These are phyloP conservation scores for Globisporangium camurandrum DNA, from an alignment of 352 stramenopile genomes.

Conservation along the genomic window DNA sequence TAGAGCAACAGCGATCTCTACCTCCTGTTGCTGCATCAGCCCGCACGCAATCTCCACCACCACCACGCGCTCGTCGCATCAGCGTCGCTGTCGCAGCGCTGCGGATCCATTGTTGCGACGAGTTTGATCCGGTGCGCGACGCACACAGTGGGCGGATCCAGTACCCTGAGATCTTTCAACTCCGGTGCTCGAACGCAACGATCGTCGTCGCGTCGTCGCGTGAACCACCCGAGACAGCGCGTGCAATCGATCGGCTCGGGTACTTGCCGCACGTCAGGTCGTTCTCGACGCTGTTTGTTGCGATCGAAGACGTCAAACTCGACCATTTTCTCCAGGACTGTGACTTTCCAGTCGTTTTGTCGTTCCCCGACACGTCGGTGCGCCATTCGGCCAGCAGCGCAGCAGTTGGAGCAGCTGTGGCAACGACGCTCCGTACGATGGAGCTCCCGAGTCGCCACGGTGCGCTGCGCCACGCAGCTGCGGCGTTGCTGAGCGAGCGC, in stretches of 20 bases:
- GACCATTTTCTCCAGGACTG: constrained; percentile 67
- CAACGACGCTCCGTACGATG: constrained; percentile 24
- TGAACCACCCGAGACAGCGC: constrained; percentile 39
- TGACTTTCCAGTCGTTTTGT: constrained; percentile 69
- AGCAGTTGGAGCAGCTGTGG: too few relatives aligned
- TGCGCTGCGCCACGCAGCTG: constrained; percentile 20
- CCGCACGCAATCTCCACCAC: too few relatives aligned
- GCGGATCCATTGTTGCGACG: constrained; percentile 58
- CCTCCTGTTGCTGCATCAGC: too few relatives aligned
- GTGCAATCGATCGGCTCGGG: constrained; percentile 37
- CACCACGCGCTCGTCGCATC: constrained; percentile 28
- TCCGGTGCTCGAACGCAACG: constrained; percentile 23
- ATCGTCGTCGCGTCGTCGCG: constrained; percentile 41
- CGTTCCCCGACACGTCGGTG: constrained; percentile 21
- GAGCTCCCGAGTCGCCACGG: constrained; percentile 36
- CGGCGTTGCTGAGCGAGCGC: constrained; percentile 28
- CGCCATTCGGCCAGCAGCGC: constrained; percentile 14
- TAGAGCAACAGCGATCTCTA: too few relatives aligned
- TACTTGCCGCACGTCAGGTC: constrained; percentile 61
- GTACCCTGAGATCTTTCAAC: constrained; percentile 55
- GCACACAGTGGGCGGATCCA: constrained; percentile 24
- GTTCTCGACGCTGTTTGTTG: constrained; percentile 50
- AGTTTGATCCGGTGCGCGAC: constrained; percentile 33
- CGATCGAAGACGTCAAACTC: constrained; percentile 41
- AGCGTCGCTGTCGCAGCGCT: constrained; percentile 31